phyloP scores from a whole-genome alignment of 1,139 yeast genomes.

The Pichia kudriavzevii region DNA sequence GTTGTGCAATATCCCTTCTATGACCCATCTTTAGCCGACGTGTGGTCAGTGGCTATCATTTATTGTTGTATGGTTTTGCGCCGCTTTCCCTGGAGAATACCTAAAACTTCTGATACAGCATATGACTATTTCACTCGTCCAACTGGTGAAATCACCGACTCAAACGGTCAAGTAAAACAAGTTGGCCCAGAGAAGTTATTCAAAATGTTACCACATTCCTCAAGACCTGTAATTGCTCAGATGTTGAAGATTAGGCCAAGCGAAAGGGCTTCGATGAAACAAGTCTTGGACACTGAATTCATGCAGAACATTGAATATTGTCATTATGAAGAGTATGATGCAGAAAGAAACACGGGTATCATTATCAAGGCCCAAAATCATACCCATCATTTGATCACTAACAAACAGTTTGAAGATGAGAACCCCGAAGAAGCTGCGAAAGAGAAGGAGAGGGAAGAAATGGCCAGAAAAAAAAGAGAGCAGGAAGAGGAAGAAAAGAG shows the following conservation, averaged over 20 bases:
- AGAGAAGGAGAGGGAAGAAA: conserved; percentile 32
- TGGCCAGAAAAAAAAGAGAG: too few species aligned
- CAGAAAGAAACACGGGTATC: conserved; percentile 10
- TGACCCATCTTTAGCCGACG: conserved; percentile 67
- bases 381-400: conserved; percentile 45
- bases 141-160: conserved; percentile 20
- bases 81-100: conserved; percentile 74
- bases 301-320: conserved; percentile 47
- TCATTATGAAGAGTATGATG: conserved; percentile 16
- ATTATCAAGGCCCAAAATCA: conserved; percentile 30
- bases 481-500: too few species aligned
- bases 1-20: conserved; percentile 43
- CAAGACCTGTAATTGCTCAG: conserved; percentile 66
- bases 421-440: conserved; percentile 32
- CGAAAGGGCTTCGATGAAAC: conserved; percentile 62
- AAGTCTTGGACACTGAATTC: conserved; percentile 67
- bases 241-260: conserved; percentile 68
- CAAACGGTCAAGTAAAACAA: conserved; percentile 19
- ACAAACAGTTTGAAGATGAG: conserved; percentile 40
- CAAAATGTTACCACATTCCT: conserved; percentile 78
- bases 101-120: conserved; percentile 44
- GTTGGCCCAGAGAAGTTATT: conserved; percentile 83
- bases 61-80: conserved; percentile 67
- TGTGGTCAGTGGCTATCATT: conserved; percentile 74
- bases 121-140: conserved; percentile 23